Evolutionary conservation across 2,329 filamentous ascomycete species (phyloP), one percentile per base, ranked within the genome.

Genomic region (Monilinia aucupariae): DNA sequence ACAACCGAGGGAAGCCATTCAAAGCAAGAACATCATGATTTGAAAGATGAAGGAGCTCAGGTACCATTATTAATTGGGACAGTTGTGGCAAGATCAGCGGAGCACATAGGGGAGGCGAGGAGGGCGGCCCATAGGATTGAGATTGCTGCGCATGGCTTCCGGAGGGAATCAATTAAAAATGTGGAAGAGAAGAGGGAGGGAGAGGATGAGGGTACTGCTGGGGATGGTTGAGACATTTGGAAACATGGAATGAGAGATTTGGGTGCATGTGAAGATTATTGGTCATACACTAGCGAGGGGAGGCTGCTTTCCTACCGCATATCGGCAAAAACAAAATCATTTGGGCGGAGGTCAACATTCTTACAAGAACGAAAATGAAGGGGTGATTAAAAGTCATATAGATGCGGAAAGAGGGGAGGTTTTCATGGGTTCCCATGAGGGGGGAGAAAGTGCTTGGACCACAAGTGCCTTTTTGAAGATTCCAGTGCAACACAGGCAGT

Each of bases 81-180:
- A 12, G 81, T 86, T 0, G 78, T 85, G 4, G 82, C 82, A 1
- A 76, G 76, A 6, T 76, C 75, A 3, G 74, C 78, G 0, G 78
- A 81, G 47, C 77, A 81, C 9, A 75, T 77, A 12, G 72, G 73
- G 34, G 82, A 85, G 63, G 84, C 82, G 1, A 77, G 81, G 12
- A 77, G 80, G 52, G 82, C 82, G 0, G 80, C 81, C 0, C 78
- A 77, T 0, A 76, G 78, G 62, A 71, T 87, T 13, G 83, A 86
- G 74, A 77, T 77, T 59, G 75, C 85, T 3, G 84, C 81, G 1
- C 75, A 78, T 64, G 78, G 80, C 53, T 80, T 86, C 54, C 84
- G 86, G 71, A 74, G 75, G 32, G 79, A 81, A 64, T 85, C 82
- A 81, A 71, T n/a, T 13, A 32, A 13, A 34, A n/a, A 49, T 25